phyloP scores from a whole-genome alignment of 495 filamentous ascomycete species.

The Penicillium antarcticum region DNA sequence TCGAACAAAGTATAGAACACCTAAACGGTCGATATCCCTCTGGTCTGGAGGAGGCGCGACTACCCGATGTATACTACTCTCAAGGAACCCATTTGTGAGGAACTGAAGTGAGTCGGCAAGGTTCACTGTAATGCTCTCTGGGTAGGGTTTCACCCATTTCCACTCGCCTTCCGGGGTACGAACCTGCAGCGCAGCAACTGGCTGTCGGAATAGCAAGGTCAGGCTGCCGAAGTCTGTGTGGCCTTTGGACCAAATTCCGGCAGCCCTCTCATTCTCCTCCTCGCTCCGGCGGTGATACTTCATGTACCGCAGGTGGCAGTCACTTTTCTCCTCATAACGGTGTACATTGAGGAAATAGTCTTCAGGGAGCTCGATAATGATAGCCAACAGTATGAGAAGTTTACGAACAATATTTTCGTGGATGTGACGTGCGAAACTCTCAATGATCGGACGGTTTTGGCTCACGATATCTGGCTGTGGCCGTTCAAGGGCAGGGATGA shows the following conservation, averaged over 20 bases:
- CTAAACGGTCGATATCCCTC: constrained; percentile 41
- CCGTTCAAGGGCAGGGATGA: constrained; percentile 38
- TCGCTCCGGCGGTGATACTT: constrained; percentile 44
- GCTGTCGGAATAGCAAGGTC: constrained; percentile 54
- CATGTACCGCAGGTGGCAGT: constrained; percentile 54
- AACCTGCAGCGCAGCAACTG: constrained; percentile 54
- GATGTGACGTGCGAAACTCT: constrained; percentile 43
- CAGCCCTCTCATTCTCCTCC: constrained; percentile 41
- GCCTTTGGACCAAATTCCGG: constrained; percentile 42
- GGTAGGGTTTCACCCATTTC: constrained; percentile 26
- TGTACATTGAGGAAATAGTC: constrained; percentile 49
- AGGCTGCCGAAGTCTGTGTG: constrained; percentile 54
- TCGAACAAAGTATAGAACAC: constrained; percentile 50
- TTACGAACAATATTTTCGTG: constrained; percentile 44
- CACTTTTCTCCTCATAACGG: constrained; percentile 42
- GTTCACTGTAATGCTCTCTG: constrained; percentile 46
- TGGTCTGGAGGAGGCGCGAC: constrained; percentile 47
- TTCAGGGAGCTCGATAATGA: constrained; percentile 51
- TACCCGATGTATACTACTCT: constrained; percentile 47
- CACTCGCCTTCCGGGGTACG: constrained; percentile 24
- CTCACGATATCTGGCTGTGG: constrained; percentile 41
- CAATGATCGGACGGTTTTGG: constrained; percentile 39
- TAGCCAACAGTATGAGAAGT: constrained; percentile 45
- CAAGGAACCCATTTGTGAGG: constrained; percentile 43
- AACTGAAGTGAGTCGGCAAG: constrained; percentile 45